Conservation (phyloP, 2,329 filamentous ascomycete species). For the Fusarium luffae region DNA sequence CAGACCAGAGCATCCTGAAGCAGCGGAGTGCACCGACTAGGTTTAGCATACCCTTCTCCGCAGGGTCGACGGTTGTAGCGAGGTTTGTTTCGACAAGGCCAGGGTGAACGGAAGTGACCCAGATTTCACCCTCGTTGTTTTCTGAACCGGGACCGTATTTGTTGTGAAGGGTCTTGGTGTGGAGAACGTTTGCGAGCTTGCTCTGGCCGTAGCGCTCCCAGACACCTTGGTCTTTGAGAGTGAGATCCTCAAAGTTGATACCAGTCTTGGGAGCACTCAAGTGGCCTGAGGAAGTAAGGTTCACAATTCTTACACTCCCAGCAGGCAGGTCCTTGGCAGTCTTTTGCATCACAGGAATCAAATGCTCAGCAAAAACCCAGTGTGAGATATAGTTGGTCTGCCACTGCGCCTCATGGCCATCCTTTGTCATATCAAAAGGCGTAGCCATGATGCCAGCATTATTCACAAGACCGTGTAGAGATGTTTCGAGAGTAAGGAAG, state of each 20-base stretch:
- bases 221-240: not conserved
- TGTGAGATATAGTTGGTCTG: slow-evolving; percentile 36
- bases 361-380: slow-evolving; percentile 27
- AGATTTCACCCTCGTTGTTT: slow-evolving; percentile 24
- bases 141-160: slow-evolving; percentile 25
- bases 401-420: slow-evolving; percentile 32
- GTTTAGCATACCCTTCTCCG: not conserved
- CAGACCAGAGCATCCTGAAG: slow-evolving; percentile 9
- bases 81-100: slow-evolving; percentile 31
- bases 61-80: not conserved
- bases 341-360: slow-evolving; percentile 27
- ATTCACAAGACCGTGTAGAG: slow-evolving; percentile 26
- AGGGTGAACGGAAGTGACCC: slow-evolving; percentile 27
- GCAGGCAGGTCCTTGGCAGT: slow-evolving; percentile 16
- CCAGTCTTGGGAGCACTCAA: slow-evolving; percentile 21
- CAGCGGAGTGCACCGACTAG: not conserved
- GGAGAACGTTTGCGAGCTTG: slow-evolving; percentile 37
- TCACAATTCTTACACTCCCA: slow-evolving; percentile 29
- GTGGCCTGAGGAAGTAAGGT: slow-evolving; percentile 30
- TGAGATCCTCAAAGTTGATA: slow-evolving; percentile 17
- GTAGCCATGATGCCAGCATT: slow-evolving; percentile 38
- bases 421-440: slow-evolving; percentile 15
- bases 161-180: slow-evolving; percentile 22
- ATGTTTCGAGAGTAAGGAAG: slow-evolving; percentile 17
- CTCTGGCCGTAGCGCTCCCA: slow-evolving; percentile 31